Percentiles rank a stretch among this genome's conserved stretches.
Conservation (phyloP, 345 rosid genomes). For the Arabis hirsuta region DNA sequence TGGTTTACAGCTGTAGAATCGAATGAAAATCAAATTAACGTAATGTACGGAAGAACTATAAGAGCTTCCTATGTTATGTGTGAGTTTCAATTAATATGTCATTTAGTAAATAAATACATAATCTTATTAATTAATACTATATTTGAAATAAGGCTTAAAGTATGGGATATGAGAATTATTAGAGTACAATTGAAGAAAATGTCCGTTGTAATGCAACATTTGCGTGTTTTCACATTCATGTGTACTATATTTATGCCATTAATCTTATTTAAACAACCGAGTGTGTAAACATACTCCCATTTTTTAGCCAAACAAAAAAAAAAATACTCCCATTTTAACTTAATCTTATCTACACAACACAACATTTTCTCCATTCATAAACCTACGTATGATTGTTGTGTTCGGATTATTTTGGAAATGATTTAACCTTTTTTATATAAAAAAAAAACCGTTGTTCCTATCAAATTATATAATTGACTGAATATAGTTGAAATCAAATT, state of each 20-base stretch:
- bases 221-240: slow-evolving; percentile 38
- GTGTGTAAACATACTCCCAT: too few relatives aligned
- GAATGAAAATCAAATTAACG: slow-evolving; percentile 39
- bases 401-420: background rate
- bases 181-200: slow-evolving; percentile 35
- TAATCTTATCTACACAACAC: too few relatives aligned
- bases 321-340: too few relatives aligned
- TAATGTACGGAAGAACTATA: slow-evolving; percentile 37
- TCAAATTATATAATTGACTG: background rate
- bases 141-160: slow-evolving; percentile 37
- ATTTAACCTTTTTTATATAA: too few relatives aligned
- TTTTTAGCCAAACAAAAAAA: too few relatives aligned
- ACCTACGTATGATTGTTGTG: too few relatives aligned
- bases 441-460: too few relatives aligned
- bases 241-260: slow-evolving; percentile 18
- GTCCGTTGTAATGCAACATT: slow-evolving; percentile 31
- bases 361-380: too few relatives aligned
- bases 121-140: too few relatives aligned
- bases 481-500: background rate
- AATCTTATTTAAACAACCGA: background rate
- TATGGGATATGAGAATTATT: slow-evolving; percentile 37
- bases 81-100: slow-evolving; percentile 20
- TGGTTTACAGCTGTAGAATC: slow-evolving; percentile 33
- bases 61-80: slow-evolving; percentile 3
- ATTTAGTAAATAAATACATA: background rate